Conservation (phyloP, 1,284 basidiomycete genomes). For the Golubevia pallescens region DNA sequence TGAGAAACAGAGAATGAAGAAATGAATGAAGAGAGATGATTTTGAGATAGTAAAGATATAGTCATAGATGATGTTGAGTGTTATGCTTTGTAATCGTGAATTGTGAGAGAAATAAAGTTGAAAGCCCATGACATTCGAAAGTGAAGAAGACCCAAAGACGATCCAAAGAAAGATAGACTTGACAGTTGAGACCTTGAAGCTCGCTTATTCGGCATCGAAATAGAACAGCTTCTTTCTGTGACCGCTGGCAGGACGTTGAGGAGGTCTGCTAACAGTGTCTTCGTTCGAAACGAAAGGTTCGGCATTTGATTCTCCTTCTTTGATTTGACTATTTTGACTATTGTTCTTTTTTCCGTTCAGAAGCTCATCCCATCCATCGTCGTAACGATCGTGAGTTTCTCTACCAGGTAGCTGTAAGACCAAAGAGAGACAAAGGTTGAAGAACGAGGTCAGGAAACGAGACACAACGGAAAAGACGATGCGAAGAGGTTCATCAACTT, state of each 20-base stretch:
- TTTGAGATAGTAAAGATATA: no score
- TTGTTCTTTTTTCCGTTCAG: background rate
- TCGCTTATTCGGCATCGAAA: background rate
- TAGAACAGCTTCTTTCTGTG: background rate
- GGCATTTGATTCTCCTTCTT: background rate
- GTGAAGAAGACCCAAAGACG: background rate
- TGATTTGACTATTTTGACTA: background rate
- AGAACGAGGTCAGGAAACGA: no score
- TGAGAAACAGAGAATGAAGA: no score
- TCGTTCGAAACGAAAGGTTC: background rate
- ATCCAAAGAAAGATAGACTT: background rate
- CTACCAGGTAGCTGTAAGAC: slow-evolving; percentile 25
- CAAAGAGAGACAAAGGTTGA: no score
- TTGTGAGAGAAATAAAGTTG: no score
- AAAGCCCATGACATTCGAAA: background rate
- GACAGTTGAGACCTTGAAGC: background rate
- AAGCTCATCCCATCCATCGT: slow-evolving; percentile 24
- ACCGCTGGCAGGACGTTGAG: background rate
- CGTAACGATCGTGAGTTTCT: slow-evolving; percentile 50
- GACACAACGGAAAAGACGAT: no score
- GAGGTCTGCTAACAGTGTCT: background rate
- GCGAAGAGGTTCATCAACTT: no score
- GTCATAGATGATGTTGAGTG: no score
- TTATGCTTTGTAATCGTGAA: no score
- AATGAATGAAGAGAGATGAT: no score